These are phyloP conservation scores for Russula sp. DNA, from an alignment of 768 basidiomycete species.

Conservation along the genomic window DNA sequence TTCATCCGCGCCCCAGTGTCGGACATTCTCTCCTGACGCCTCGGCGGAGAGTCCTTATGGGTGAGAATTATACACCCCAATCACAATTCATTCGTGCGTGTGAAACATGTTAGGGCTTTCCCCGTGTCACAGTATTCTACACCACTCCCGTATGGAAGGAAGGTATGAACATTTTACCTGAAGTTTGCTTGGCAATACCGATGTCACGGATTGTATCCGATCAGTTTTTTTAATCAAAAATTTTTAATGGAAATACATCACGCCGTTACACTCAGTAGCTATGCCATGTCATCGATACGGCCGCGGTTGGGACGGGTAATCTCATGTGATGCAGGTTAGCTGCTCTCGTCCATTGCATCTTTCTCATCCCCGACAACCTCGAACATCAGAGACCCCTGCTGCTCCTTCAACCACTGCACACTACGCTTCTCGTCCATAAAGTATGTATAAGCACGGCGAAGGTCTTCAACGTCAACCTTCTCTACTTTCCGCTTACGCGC, in stretches of 20 bases:
- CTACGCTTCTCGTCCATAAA: slow-evolving; percentile 93
- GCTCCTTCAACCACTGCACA: slow-evolving; percentile 86
- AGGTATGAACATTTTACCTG: background rate
- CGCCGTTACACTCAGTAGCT: background rate
- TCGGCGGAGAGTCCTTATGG: background rate
- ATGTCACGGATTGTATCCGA: background rate
- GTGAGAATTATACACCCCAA: background rate
- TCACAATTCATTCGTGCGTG: background rate
- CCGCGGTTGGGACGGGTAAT: background rate
- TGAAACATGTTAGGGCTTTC: background rate
- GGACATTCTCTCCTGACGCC: background rate
- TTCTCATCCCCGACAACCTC: slow-evolving; percentile 49
- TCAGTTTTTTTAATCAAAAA: background rate
- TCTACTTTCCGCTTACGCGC: slow-evolving; percentile 77
- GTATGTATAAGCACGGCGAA: slow-evolving; percentile 76
- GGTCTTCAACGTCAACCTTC: slow-evolving; percentile 77
- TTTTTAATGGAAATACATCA: background rate
- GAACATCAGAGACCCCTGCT: slow-evolving; percentile 66
- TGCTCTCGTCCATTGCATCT: slow-evolving; percentile 34
- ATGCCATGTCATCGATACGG: background rate
- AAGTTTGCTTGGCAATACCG: background rate
- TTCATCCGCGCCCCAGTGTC: background rate
- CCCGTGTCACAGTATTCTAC: background rate
- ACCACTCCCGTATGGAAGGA: background rate
- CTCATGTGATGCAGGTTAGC: slow-evolving; percentile 5